These are phyloP conservation scores for Phaeomoniella chlamydospora DNA, from an alignment of 2,329 filamentous ascomycete genomes.

Conservation along the genomic window DNA sequence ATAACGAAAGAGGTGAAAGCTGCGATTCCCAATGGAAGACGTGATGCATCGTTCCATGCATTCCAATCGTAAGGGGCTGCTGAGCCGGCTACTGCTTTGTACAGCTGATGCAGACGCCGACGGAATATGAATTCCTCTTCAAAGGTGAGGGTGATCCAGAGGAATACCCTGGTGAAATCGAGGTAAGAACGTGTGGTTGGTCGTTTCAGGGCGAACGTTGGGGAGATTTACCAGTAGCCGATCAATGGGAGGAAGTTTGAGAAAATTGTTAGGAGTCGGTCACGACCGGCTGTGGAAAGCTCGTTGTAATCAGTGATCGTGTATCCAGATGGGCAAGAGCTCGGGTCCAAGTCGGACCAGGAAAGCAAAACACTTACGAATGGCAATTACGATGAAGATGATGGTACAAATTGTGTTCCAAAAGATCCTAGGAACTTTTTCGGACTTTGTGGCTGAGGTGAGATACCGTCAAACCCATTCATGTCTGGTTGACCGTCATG, in stretches of 20 bases:
- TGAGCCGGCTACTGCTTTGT: constrained; percentile 21
- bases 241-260: constrained; percentile 56
- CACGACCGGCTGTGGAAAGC: constrained; percentile 42
- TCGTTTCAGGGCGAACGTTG: too few species aligned
- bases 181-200: too few species aligned
- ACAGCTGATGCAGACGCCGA: constrained; percentile 23
- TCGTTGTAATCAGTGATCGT: too few species aligned
- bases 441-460: too few species aligned
- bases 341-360: too few species aligned
- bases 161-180: too few species aligned
- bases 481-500: too few species aligned
- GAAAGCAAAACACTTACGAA: too few species aligned
- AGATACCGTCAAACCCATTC: too few species aligned
- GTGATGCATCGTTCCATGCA: constrained; percentile 44
- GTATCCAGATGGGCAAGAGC: too few species aligned
- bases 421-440: constrained; percentile 44
- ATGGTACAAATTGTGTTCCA: constrained; percentile 51
- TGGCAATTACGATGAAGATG: constrained; percentile 49
- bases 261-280: constrained; percentile 48
- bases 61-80: constrained; percentile 42
- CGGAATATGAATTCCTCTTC: constrained; percentile 48
- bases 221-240: constrained; percentile 64
- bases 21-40: constrained; percentile 48
- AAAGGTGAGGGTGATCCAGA: constrained; percentile 48
- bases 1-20: constrained; percentile 47